Evolutionary conservation across 2,329 filamentous ascomycete genomes (phyloP).

Genomic region (Trichoderma sp.): DNA sequence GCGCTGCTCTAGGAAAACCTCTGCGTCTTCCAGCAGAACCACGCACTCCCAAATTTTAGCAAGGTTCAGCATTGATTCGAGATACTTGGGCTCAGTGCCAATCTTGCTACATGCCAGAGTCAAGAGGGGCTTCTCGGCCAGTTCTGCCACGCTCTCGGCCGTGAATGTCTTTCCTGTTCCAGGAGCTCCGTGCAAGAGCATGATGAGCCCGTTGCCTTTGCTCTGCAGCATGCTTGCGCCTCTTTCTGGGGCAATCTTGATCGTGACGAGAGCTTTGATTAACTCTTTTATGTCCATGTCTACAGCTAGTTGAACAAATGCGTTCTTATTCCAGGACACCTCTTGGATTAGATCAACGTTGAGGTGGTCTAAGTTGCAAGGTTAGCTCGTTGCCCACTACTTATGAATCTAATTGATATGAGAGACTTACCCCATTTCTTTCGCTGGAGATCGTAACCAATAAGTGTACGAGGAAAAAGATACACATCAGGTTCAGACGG

Average conservation of each 20-base stretch:
- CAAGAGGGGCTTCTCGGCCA: constrained; percentile 42
- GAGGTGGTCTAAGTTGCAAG: neutral
- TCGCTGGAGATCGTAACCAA: neutral
- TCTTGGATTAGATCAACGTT: neutral
- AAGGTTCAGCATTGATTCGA: constrained; percentile 42
- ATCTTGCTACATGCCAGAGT: constrained; percentile 49
- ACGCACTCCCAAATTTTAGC: constrained; percentile 39
- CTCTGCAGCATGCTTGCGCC: constrained; percentile 40
- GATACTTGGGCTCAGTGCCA: constrained; percentile 37
- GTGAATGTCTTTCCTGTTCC: constrained; percentile 50
- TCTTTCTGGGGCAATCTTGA: constrained; percentile 21
- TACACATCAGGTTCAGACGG: neutral
- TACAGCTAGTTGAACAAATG: neutral
- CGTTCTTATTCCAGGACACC: neutral
- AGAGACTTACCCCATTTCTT: neutral
- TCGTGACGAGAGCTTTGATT: neutral
- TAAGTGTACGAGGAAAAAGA: neutral
- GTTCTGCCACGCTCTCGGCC: constrained; percentile 41
- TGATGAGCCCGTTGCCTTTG: constrained; percentile 43
- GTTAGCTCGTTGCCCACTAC: neutral
- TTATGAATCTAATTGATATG: neutral
- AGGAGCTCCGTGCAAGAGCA: constrained; percentile 45
- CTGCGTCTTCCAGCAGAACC: constrained; percentile 37
- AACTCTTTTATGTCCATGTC: neutral
- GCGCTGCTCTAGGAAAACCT: constrained; percentile 34